phyloP scores from a whole-genome alignment of 2,329 filamentous ascomycete species.

The Colletotrichum chlorophyti region DNA sequence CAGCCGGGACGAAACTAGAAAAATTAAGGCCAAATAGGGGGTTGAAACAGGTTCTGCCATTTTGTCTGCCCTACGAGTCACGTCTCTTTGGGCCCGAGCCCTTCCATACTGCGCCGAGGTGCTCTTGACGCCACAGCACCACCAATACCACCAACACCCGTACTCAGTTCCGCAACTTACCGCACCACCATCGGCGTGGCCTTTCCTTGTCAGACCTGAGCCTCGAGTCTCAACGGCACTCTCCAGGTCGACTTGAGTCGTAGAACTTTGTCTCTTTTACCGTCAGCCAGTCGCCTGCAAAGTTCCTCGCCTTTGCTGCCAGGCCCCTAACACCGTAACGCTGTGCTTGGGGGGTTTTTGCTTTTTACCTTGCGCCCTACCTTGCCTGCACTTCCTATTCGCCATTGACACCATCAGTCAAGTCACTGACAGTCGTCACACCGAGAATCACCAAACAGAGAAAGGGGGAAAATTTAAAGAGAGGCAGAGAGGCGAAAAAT shows the following conservation, averaged over 20 bases:
- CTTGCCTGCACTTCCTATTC: not conserved
- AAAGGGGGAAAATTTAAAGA: not conserved
- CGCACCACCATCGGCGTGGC: no score
- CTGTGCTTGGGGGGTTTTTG: not conserved
- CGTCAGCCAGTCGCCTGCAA: constrained; percentile 15
- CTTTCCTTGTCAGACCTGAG: constrained; percentile 13
- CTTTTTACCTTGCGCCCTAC: constrained; percentile 2
- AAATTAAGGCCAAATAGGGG: constrained; percentile 14
- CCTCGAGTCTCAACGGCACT: constrained; percentile 19
- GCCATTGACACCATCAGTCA: constrained; percentile 22
- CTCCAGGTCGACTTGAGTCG: constrained; percentile 21
- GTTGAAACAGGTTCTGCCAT: constrained; percentile 29
- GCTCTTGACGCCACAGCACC: constrained; percentile 32
- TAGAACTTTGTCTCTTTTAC: not conserved
- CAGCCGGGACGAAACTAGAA: constrained; percentile 15
- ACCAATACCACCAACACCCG: no score
- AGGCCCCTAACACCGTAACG: not conserved
- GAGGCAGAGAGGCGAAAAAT: constrained; percentile 11
- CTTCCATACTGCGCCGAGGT: constrained; percentile 29
- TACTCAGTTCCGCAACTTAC: no score
- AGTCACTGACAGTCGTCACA: constrained; percentile 16
- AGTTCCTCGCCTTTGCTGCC: constrained; percentile 14
- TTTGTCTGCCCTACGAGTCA: constrained; percentile 32
- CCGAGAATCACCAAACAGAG: not conserved
- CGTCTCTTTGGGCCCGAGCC: constrained; percentile 29